Percentiles rank a stretch among this genome's conserved stretches.
These are phyloP conservation scores for Ophiostoma triangulosporum DNA, from an alignment of 2,329 filamentous ascomycete genomes.

Conservation along the genomic window DNA sequence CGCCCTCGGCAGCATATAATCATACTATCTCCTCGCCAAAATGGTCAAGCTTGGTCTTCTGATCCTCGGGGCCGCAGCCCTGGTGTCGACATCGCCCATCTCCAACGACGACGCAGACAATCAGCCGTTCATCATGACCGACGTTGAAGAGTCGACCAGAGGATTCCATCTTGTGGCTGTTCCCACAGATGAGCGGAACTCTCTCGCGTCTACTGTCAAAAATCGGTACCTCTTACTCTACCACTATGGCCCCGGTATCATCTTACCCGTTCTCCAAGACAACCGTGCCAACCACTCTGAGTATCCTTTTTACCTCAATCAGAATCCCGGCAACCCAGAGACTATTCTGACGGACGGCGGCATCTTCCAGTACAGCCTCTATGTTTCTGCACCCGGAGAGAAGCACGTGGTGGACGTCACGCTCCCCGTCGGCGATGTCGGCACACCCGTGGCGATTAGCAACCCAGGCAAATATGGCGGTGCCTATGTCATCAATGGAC, in stretches of 20 bases:
- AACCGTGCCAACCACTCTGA: conserved; percentile 12
- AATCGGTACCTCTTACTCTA: conserved; percentile 15
- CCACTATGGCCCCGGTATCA: conserved; percentile 29
- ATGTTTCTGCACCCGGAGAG: conserved; percentile 14
- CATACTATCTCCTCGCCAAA: too few species aligned
- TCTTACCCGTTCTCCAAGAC: conserved; percentile 24
- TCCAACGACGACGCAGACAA: background rate
- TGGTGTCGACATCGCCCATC: background rate
- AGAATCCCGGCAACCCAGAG: conserved; percentile 19
- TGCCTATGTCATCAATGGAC: conserved; percentile 19
- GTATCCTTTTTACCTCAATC: conserved; percentile 36
- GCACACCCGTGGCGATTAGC: background rate
- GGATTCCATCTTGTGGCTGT: background rate
- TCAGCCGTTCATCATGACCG: background rate
- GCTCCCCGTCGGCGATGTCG: conserved; percentile 17
- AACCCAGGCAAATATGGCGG: conserved; percentile 21
- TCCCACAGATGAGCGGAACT: background rate
- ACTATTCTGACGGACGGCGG: conserved; percentile 28
- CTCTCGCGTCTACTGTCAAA: background rate
- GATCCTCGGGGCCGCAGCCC: background rate
- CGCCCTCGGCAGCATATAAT: too few species aligned
- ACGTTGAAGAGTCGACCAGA: background rate
- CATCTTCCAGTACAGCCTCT: conserved; percentile 26
- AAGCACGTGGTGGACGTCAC: background rate
- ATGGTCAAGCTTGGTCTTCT: background rate